Conservation (phyloP, 768 basidiomycete genomes). For the Daedaleopsis nitida region DNA sequence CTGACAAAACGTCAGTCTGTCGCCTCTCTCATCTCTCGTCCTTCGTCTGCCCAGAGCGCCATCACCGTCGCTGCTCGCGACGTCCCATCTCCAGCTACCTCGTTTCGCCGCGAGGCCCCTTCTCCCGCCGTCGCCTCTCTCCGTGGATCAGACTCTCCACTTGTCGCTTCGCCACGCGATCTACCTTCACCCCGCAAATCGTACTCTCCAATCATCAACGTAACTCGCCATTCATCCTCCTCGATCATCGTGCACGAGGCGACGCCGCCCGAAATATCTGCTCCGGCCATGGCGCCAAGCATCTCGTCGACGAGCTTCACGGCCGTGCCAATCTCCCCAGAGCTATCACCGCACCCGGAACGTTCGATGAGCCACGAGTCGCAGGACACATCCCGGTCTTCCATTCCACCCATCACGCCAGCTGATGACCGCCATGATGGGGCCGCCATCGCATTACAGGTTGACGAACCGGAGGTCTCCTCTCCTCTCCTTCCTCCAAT, state of each 20-base stretch:
- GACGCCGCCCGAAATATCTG: slow-evolving; percentile 12
- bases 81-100: slow-evolving; percentile 12
- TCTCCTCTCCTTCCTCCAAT: slow-evolving; percentile 6
- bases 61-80: slow-evolving; percentile 22
- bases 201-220: not conserved
- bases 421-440: slow-evolving; percentile 5
- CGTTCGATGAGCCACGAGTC: slow-evolving; percentile 20
- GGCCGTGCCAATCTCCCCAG: slow-evolving; percentile 4
- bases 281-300: slow-evolving; percentile 9
- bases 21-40: slow-evolving; percentile 26
- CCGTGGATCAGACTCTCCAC: no score
- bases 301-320: slow-evolving; percentile 1
- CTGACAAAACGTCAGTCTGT: slow-evolving; percentile 63
- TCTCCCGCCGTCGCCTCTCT: slow-evolving; percentile 1
- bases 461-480: not conserved
- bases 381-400: slow-evolving; percentile 5
- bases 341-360: slow-evolving; percentile 6
- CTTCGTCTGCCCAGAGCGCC: slow-evolving; percentile 30
- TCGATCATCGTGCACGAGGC: not conserved
- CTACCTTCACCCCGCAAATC: not conserved
- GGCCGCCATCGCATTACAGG: slow-evolving; percentile 1
- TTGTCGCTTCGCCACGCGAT: no score
- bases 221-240: not conserved
- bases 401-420: slow-evolving; percentile 12
- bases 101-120: slow-evolving; percentile 4